Percentiles rank a stretch among this genome's conserved stretches.
Conservation (phyloP, 1,284 basidiomycete species). For the Irpex sp. region DNA sequence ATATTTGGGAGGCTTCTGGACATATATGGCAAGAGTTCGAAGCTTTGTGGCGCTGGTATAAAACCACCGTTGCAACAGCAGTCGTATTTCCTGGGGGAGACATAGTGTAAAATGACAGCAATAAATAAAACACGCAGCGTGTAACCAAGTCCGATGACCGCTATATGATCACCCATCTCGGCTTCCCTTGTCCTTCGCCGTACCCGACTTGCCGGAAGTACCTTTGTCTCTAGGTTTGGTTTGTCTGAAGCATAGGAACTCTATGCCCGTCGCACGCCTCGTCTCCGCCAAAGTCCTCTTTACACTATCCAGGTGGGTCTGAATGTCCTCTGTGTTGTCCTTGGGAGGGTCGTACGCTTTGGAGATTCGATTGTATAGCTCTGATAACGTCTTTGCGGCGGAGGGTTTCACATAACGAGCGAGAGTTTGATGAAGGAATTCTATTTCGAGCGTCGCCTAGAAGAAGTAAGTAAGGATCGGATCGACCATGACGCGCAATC, state of each 20-base stretch:
- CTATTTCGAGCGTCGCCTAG: slow-evolving; percentile 96
- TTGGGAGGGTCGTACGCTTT: slow-evolving; percentile 78
- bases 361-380: slow-evolving; percentile 93
- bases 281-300: slow-evolving; percentile 88
- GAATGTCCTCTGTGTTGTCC: slow-evolving; percentile 77
- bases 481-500: background rate
- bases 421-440: slow-evolving; percentile 97
- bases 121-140: background rate
- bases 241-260: slow-evolving; percentile 88
- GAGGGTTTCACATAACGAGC: slow-evolving; percentile 80
- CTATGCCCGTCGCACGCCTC: slow-evolving; percentile 87
- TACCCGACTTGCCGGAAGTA: background rate
- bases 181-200: slow-evolving; percentile 15
- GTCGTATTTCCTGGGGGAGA: background rate
- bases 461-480: slow-evolving; percentile 6
- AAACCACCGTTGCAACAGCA: background rate
- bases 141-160: background rate
- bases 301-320: slow-evolving; percentile 86
- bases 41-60: background rate
- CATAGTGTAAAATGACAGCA: background rate
- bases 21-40: background rate
- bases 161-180: background rate
- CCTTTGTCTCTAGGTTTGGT: slow-evolving; percentile 33
- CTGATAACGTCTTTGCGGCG: slow-evolving; percentile 81
- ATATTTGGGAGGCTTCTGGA: background rate